Percentiles rank a stretch among this genome's conserved stretches.
Evolutionary conservation across 2,329 filamentous ascomycete genomes (phyloP).

Genomic region (Fusarium pseudocircinatum): DNA sequence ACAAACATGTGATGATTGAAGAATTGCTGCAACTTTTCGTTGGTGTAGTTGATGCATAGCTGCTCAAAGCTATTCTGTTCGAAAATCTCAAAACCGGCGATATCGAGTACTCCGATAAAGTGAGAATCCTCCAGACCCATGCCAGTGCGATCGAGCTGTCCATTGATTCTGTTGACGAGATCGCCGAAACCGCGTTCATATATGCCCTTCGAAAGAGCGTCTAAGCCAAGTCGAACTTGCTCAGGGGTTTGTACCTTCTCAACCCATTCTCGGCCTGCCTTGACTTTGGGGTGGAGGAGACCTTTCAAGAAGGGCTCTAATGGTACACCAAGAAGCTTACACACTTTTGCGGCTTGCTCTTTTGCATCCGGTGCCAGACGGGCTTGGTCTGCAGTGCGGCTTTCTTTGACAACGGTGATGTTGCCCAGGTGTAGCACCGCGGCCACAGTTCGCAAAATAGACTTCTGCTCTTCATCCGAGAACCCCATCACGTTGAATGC

Average conservation of each 20-base stretch:
- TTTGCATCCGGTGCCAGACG: constrained; percentile 80
- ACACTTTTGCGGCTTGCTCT: constrained; percentile 80
- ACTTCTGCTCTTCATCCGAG: constrained; percentile 80
- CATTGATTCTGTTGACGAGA: constrained; percentile 90
- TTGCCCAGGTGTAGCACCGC: constrained; percentile 95
- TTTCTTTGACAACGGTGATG: constrained; percentile 88
- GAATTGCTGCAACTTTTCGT: constrained; percentile 98
- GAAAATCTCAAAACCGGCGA: constrained; percentile 98
- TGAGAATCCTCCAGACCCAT: constrained; percentile 87
- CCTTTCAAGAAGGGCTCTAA: constrained; percentile 87
- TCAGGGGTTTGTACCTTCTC: constrained; percentile 98
- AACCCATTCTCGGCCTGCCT: constrained; percentile 97
- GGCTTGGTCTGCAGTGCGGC: constrained; percentile 89
- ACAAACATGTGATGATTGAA: constrained; percentile 99
- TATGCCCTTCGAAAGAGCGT: constrained; percentile 95
- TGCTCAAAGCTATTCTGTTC: constrained; percentile 99
- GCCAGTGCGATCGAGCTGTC: constrained; percentile 86
- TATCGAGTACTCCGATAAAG: constrained; percentile 98
- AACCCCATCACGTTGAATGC: constrained; percentile 97
- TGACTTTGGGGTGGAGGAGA: constrained; percentile 90
- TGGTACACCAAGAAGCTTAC: constrained; percentile 84
- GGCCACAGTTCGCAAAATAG: constrained; percentile 87
- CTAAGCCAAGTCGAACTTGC: constrained; percentile 88
- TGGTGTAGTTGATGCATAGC: constrained; percentile 99
- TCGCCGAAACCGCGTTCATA: constrained; percentile 97